These are phyloP conservation scores for Drechslerella coelobrocha DNA, from an alignment of 2,329 filamentous ascomycete species.

Conservation along the genomic window DNA sequence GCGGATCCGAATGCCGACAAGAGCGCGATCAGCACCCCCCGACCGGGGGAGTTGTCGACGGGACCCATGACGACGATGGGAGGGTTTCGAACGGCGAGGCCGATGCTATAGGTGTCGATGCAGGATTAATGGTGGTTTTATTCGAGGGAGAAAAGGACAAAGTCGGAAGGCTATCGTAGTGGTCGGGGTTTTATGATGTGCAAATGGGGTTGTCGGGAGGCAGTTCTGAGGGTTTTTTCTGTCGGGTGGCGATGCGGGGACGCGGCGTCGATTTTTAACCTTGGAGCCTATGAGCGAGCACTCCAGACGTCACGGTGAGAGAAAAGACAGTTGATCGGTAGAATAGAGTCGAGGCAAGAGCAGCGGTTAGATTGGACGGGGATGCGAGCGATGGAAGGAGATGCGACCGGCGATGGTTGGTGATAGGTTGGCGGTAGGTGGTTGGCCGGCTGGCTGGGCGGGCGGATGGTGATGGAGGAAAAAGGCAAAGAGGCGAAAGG, in stretches of 20 bases:
- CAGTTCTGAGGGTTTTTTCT: conserved; percentile 9
- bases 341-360: neutral
- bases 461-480: conserved; percentile 4
- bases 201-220: conserved; percentile 6
- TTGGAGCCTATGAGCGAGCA: conserved; percentile 25
- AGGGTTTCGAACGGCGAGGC: conserved; percentile 30
- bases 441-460: conserved; percentile 6
- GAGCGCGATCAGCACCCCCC: conserved; percentile 91
- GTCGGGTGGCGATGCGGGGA: conserved; percentile 48
- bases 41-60: conserved; percentile 66
- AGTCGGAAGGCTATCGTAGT: neutral
- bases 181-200: neutral
- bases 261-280: conserved; percentile 19
- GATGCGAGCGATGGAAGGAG: neutral
- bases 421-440: conserved; percentile 6
- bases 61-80: conserved; percentile 46
- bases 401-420: conserved; percentile 10
- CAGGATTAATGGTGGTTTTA: too few relatives aligned
- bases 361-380: too few relatives aligned
- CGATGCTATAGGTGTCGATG: conserved; percentile 33
- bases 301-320: conserved; percentile 16
- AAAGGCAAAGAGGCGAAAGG: conserved; percentile 5
- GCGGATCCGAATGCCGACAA: conserved; percentile 93
- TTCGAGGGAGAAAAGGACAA: conserved; percentile 5
- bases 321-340: too few relatives aligned